Percentiles rank a stretch among this genome's conserved stretches.
phyloP scores from a whole-genome alignment of 2,329 filamentous ascomycete species.

The Chaetomiaceae sp. region DNA sequence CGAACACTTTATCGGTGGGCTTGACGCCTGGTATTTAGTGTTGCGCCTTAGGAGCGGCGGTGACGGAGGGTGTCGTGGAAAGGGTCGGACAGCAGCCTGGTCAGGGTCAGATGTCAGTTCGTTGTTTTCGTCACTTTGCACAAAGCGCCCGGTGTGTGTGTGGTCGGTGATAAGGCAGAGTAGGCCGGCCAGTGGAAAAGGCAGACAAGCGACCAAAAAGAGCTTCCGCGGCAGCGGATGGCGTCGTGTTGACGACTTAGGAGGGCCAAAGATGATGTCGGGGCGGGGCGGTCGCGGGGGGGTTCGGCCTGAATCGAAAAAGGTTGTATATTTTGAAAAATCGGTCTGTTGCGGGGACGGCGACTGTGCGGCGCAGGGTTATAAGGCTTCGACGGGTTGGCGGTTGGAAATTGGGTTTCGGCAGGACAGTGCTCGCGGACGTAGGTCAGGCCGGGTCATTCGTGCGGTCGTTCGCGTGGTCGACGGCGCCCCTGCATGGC shows the following conservation, averaged over 20 bases:
- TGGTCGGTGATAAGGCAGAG: slow-evolving; percentile 16
- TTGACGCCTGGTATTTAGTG: slow-evolving; percentile 8
- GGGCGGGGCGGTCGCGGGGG: slow-evolving; percentile 2
- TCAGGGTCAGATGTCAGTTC: slow-evolving; percentile 30
- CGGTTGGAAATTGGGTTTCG: slow-evolving; percentile 13
- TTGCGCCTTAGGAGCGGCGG: slow-evolving; percentile 11
- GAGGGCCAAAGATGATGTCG: neutral
- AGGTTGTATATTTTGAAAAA: slow-evolving; percentile 11
- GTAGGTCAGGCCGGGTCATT: slow-evolving; percentile 6
- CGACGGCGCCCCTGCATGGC: slow-evolving; percentile 9
- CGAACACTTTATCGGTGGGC: slow-evolving; percentile 15
- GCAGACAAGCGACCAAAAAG: slow-evolving; percentile 5
- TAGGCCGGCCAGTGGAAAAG: slow-evolving; percentile 2
- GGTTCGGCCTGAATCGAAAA: slow-evolving; percentile 15
- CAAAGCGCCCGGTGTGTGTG: slow-evolving; percentile 7
- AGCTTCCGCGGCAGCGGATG: neutral
- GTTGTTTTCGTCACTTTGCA: slow-evolving; percentile 22
- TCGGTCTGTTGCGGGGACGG: slow-evolving; percentile 16
- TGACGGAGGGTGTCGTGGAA: slow-evolving; percentile 22
- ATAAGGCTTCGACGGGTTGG: slow-evolving; percentile 17
- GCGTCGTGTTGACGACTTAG: neutral
- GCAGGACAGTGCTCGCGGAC: slow-evolving; percentile 3
- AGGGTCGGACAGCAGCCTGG: slow-evolving; percentile 29
- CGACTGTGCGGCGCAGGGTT: slow-evolving; percentile 22
- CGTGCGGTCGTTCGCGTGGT: slow-evolving; percentile 17